Percentiles rank a stretch among this genome's conserved stretches.
These are phyloP conservation scores for Yamadazyma epiphylla DNA, from an alignment of 1,139 yeast species.

Conservation along the genomic window DNA sequence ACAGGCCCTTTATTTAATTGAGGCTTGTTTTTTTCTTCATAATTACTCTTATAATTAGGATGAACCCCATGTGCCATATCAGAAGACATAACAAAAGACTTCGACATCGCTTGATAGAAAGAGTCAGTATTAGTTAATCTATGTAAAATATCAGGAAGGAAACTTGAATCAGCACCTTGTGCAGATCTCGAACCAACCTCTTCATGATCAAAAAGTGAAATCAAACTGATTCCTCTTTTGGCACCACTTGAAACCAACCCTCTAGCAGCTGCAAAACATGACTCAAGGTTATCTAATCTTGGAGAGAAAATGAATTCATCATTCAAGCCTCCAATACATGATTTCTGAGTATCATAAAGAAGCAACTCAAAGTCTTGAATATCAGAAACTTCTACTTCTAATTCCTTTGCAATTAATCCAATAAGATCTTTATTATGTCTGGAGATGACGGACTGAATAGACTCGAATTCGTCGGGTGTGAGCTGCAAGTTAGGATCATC, in stretches of 20 bases:
- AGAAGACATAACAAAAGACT: slow-evolving; percentile 84
- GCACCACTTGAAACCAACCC: slow-evolving; percentile 38
- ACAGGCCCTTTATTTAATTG: slow-evolving; percentile 86
- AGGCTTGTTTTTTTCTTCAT: slow-evolving; percentile 80
- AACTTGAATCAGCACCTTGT: slow-evolving; percentile 94
- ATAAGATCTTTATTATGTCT: slow-evolving; percentile 77
- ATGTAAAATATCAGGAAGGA: slow-evolving; percentile 72
- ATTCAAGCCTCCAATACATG: slow-evolving; percentile 81
- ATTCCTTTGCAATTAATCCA: slow-evolving; percentile 63
- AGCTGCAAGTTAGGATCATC: slow-evolving; percentile 43
- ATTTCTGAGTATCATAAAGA: slow-evolving; percentile 80
- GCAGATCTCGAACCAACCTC: slow-evolving; percentile 92
- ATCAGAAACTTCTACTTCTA: slow-evolving; percentile 42
- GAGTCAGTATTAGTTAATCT: slow-evolving; percentile 50
- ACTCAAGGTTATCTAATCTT: slow-evolving; percentile 86
- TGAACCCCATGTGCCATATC: slow-evolving; percentile 98
- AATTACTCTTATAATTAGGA: slow-evolving; percentile 77
- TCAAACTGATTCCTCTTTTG: slow-evolving; percentile 61
- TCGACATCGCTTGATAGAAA: slow-evolving; percentile 65
- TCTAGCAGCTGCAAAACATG: slow-evolving; percentile 74
- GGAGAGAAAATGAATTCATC: slow-evolving; percentile 92
- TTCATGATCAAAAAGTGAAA: slow-evolving; percentile 90
- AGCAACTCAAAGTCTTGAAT: slow-evolving; percentile 90
- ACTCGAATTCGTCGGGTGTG: slow-evolving; percentile 54
- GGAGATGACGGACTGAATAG: slow-evolving; percentile 60